phyloP scores from a whole-genome alignment of 192 early-diverging fungal genomes.

The Glomus cerebriforme region DNA sequence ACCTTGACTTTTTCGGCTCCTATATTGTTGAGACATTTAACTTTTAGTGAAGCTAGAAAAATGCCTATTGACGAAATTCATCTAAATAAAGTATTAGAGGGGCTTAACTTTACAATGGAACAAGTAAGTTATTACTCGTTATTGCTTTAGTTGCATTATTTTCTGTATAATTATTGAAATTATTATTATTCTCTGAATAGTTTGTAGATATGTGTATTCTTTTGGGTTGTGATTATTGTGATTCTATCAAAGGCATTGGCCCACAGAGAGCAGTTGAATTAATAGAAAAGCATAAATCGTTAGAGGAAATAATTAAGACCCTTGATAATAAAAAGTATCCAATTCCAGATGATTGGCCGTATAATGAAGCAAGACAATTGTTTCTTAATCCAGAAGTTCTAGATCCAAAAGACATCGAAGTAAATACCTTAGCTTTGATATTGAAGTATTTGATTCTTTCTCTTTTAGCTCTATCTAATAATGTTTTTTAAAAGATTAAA shows the following conservation, averaged over 20 bases:
- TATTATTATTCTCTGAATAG: slow-evolving; percentile 42
- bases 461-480: slow-evolving; percentile 5
- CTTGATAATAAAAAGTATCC: slow-evolving; percentile 78
- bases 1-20: slow-evolving; percentile 93
- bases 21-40: slow-evolving; percentile 88
- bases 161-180: neutral
- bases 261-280: slow-evolving; percentile 79
- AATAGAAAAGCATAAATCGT: slow-evolving; percentile 80
- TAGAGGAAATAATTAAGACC: slow-evolving; percentile 78
- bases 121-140: slow-evolving; percentile 50
- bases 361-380: slow-evolving; percentile 82
- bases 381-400: slow-evolving; percentile 82
- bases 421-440: slow-evolving; percentile 34
- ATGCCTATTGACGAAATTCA: slow-evolving; percentile 89
- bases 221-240: slow-evolving; percentile 97
- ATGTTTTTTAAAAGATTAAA: slow-evolving; percentile 50
- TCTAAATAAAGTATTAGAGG: slow-evolving; percentile 78
- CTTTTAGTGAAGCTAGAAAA: slow-evolving; percentile 87
- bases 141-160: neutral
- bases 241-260: slow-evolving; percentile 92
- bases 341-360: slow-evolving; percentile 89
- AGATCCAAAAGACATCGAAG: slow-evolving; percentile 69
- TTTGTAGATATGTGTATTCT: slow-evolving; percentile 98
- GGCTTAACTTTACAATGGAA: slow-evolving; percentile 71
- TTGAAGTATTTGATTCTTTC: slow-evolving; percentile 3